Evolutionary conservation across 2,329 filamentous ascomycete species (phyloP).

Genomic region (Epichloe festucae): DNA sequence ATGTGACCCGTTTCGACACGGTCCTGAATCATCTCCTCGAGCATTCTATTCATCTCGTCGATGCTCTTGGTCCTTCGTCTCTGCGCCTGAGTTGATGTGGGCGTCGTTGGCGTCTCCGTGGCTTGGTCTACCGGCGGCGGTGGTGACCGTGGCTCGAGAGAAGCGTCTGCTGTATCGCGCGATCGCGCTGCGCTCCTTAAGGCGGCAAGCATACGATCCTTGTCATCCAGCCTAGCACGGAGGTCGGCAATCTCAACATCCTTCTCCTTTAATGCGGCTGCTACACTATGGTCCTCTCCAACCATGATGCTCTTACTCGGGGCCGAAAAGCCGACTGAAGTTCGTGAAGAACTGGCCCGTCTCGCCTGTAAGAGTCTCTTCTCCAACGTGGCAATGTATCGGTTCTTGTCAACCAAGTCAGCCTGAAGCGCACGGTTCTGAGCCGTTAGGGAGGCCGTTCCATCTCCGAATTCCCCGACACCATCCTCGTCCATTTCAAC

Average conservation of each 20-base stretch:
- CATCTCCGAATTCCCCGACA: conserved; percentile 73
- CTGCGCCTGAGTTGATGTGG: conserved; percentile 16
- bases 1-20: conserved; percentile 66
- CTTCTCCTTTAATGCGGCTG: conserved; percentile 67
- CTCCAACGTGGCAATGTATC: conserved; percentile 89
- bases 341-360: conserved; percentile 75
- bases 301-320: conserved; percentile 51
- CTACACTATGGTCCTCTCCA: conserved; percentile 67
- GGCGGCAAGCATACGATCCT: conserved; percentile 84
- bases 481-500: conserved; percentile 52
- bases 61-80: conserved; percentile 54
- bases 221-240: conserved; percentile 81
- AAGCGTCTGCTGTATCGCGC: conserved; percentile 61
- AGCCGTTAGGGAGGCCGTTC: conserved; percentile 65
- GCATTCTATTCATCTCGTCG: conserved; percentile 84
- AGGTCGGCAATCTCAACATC: conserved; percentile 87
- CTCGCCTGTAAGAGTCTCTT: conserved; percentile 84
- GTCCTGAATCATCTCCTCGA: conserved; percentile 94
- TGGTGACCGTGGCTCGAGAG: conserved; percentile 20
- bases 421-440: conserved; percentile 86
- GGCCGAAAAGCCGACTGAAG: conserved; percentile 59
- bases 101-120: conserved; percentile 7
- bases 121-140: conserved; percentile 7
- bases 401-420: conserved; percentile 93
- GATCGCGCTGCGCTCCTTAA: conserved; percentile 76